Evolutionary conservation across 805 yeast species (phyloP).

Genomic region (Lachancea cidri): DNA sequence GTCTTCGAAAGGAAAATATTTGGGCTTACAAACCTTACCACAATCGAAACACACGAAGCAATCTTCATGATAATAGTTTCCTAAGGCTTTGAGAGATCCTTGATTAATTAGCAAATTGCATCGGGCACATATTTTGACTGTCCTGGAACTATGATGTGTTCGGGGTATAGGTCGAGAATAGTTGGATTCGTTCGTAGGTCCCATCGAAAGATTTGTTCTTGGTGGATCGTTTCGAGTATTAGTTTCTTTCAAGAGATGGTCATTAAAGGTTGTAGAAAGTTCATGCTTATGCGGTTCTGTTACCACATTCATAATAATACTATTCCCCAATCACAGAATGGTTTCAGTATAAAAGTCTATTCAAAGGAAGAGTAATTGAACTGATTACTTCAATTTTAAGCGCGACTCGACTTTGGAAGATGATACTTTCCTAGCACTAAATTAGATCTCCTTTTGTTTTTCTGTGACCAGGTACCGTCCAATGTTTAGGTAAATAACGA

Average conservation of each 20-base stretch:
- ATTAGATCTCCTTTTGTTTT: too few relatives aligned
- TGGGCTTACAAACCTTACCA: slow-evolving; percentile 70
- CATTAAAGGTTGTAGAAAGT: not conserved
- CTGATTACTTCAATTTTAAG: not conserved
- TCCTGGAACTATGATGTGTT: slow-evolving; percentile 5
- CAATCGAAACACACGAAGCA: slow-evolving; percentile 89
- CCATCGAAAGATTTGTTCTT: not conserved
- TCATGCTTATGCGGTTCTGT: slow-evolving; percentile 1
- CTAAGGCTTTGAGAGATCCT: slow-evolving; percentile 84
- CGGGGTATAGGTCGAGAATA: not conserved
- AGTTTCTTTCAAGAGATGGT: not conserved
- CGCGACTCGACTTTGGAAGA: not conserved
- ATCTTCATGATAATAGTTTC: slow-evolving; percentile 72
- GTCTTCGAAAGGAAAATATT: slow-evolving; percentile 76
- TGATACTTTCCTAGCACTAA: too few relatives aligned
- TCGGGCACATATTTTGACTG: slow-evolving; percentile 41
- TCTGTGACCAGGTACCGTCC: too few relatives aligned
- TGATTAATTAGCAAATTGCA: slow-evolving; percentile 55
- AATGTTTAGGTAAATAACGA: too few relatives aligned
- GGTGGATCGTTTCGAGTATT: not conserved
- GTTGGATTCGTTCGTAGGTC: not conserved
- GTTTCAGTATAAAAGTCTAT: too few relatives aligned
- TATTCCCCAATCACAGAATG: not conserved
- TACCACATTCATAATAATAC: not conserved
- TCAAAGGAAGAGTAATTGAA: too few relatives aligned